Percentiles rank a stretch among this genome's conserved stretches.
phyloP scores from a whole-genome alignment of 768 basidiomycete species.

The Agaricus sinodeliciosus region DNA sequence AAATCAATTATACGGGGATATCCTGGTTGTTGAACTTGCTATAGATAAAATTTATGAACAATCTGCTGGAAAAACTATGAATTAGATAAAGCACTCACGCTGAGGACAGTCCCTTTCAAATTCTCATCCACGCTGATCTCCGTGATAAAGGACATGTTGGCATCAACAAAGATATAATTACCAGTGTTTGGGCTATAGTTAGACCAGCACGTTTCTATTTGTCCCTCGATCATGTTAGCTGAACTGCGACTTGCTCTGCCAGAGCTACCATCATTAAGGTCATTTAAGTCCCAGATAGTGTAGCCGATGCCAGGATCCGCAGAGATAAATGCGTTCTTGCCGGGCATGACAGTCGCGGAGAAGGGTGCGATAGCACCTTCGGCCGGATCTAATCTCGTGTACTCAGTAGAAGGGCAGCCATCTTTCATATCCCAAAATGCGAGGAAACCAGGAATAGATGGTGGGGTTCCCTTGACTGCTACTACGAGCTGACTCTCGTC shows the following conservation, averaged over 20 bases:
- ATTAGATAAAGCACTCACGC: constrained; percentile 18
- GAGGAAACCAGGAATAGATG: constrained; percentile 34
- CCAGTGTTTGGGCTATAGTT: constrained; percentile 33
- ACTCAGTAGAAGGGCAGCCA: constrained; percentile 38
- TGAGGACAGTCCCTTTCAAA: constrained; percentile 37
- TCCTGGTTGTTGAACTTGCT: constrained; percentile 28
- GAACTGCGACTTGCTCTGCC: constrained; percentile 21
- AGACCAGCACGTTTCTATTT: constrained; percentile 38
- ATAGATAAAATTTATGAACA: neutral
- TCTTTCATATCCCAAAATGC: no score
- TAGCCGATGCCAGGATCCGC: constrained; percentile 34
- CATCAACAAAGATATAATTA: constrained; percentile 39
- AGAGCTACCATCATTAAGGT: constrained; percentile 17
- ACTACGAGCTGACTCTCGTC: constrained; percentile 38
- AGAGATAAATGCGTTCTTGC: constrained; percentile 25
- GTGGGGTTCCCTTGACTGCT: constrained; percentile 44
- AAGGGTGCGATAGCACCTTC: constrained; percentile 41
- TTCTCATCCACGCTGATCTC: constrained; percentile 42
- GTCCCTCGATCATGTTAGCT: constrained; percentile 28
- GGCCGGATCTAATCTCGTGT: constrained; percentile 21
- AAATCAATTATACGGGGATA: constrained; percentile 33
- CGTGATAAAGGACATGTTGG: constrained; percentile 31
- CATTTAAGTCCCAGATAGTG: constrained; percentile 28
- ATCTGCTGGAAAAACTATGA: neutral
- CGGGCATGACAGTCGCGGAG: constrained; percentile 37